Base-by-base conservation (phyloP, 345 rosid genomes). In the Rhodamnia argentea region DNA sequence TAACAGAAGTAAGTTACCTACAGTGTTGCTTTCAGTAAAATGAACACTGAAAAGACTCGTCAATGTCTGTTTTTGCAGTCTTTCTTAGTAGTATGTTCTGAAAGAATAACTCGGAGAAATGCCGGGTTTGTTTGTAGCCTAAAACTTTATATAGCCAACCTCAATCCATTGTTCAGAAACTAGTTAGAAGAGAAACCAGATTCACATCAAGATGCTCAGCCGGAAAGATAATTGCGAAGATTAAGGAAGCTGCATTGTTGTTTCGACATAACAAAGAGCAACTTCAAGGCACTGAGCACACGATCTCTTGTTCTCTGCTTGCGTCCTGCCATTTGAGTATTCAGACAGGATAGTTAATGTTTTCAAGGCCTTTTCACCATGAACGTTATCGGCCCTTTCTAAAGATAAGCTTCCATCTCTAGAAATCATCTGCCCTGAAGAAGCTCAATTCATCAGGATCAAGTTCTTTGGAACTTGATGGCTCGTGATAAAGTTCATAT, bases 211-310 rank as follows among this genome's bases (percentile, higher is more conserved):
- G 93, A 91, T 87, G 89, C 86, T 85, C 94, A 52, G 98, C 96
- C 83, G 89, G 90, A 27, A 95, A 96, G 91, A 97, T 95, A 86
- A 91, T 96, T 85, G 90, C 94, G 27, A 93, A 94, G 89, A 96
- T 97, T 84, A 96, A 97, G 92, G 92, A 91, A 20, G 93, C 99
- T 82, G 99, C 96, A 44, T 78, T 16, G 44, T 98, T 98, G 52
- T 83, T 97, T 96, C 86, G 94, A 93, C 78, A 95, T 95, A 58
- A 94, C 94, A 94, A 97, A 93, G 93, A 92, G 93, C 81, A 95
- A 96, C 86, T 92, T 85, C 90, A 97, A 97, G 99, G 99, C 95
- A 84, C 37, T 29, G 18, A 37, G 18, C 13, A 18, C 78, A 32
- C 6, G 23, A 87, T 52, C 51, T 57, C 56, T 23, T 40, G 6